Evolutionary conservation across 108 stramenopile species (phyloP).

Genomic region (Cylindrotheca fusiformis): DNA sequence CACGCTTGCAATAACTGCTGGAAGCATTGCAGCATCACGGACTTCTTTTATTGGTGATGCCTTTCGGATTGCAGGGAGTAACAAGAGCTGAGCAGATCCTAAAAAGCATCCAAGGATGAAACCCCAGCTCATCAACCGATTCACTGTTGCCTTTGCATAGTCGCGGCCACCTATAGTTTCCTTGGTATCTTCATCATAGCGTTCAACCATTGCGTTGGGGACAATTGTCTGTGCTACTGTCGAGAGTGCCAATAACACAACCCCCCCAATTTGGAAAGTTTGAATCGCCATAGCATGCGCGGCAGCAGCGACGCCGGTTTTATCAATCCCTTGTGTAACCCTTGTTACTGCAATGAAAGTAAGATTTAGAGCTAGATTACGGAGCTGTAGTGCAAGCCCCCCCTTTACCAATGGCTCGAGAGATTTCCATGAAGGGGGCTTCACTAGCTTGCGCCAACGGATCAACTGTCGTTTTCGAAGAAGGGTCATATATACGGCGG

Average conservation of each 20-base stretch:
- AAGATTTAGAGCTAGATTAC: conserved; percentile 81
- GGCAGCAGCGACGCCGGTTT: conserved; percentile 80
- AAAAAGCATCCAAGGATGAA: conserved; percentile 63
- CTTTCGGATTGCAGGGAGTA: conserved; percentile 70
- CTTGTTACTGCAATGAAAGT: conserved; percentile 81
- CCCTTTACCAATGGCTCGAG: conserved; percentile 73
- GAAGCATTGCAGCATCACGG: conserved; percentile 75
- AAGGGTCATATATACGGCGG: conserved; percentile 51
- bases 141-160: conserved; percentile 64
- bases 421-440: conserved; percentile 54
- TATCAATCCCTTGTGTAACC: conserved; percentile 80
- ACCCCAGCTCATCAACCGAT: conserved; percentile 85
- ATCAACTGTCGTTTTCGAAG: conserved; percentile 59
- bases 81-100: conserved; percentile 61
- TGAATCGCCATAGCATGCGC: conserved; percentile 88
- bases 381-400: conserved; percentile 76
- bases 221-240: conserved; percentile 82
- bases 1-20: conserved; percentile 74
- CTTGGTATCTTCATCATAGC: conserved; percentile 44
- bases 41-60: conserved; percentile 84
- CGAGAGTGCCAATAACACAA: conserved; percentile 78
- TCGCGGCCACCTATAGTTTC: conserved; percentile 48
- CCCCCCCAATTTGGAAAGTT: conserved; percentile 84
- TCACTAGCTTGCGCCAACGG: conserved; percentile 51
- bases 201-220: conserved; percentile 77